Evolutionary conservation across 2,329 filamentous ascomycete genomes (phyloP), one percentile per base, ranked within the genome.

Genomic region (Neurospora sp.): DNA sequence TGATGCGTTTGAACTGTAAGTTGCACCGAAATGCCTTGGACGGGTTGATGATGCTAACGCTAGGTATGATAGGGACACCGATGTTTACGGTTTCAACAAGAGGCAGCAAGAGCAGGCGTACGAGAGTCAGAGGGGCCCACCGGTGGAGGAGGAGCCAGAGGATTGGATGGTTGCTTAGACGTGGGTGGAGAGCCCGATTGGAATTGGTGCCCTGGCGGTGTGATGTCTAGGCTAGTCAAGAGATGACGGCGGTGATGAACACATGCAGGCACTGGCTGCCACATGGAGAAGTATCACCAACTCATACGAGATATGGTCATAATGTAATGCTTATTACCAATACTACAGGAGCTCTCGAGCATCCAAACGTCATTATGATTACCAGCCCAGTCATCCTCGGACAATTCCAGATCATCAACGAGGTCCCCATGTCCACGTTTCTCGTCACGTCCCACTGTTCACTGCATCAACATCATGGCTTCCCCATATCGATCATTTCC

Each of bases 71-170:
- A 62, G 52, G 52, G 28, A 68, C 38, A 3, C 23, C 19, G 69
- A 68, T 17, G 68, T 70, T 15, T 70, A 66, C 15, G 67, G 66
- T 36, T 68, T 68, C 28, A 19, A 70, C 39, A 68, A 70, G 67
- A 41, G 57, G n/a, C 38, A 46, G 3, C 46, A 65, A 28, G 43
- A 70, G 6, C 43, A 23, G 12, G 79, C 97, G 80, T 97, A 97
- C 81, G 97, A 97, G 84, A 90, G 91, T 71, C 96, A 82, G 82
- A 66, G 17, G n/a, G 52, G 11, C 0, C 4, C 17, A 3, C 40
- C 36, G 3, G 19, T 37, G n/a, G 12, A 38, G 66, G 15, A 68
- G 12, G 19, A 19, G 17, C 41, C 39, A 1, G 57, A 66, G 28
- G 52, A 62, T 17, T 62, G 52, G 52, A 62, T 62, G 52, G 23